Evolutionary conservation across 345 rosid species (phyloP), one percentile per base, ranked within the genome.

Genomic region (Eucalyptus sideroxylon): DNA sequence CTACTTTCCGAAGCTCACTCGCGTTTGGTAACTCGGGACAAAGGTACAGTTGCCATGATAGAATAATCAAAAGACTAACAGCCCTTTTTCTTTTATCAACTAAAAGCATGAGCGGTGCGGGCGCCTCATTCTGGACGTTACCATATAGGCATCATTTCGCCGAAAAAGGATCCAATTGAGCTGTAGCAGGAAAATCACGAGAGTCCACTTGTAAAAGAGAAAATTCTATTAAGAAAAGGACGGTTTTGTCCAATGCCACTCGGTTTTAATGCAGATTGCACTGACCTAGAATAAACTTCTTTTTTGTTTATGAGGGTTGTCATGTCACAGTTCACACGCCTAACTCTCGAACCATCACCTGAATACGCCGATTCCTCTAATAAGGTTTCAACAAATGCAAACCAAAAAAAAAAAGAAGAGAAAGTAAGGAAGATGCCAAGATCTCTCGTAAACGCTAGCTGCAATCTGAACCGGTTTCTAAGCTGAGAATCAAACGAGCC

Each of bases 351-450:
- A 72, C 34, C 82, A 40, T 72, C 44, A 72, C 24, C 26, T 2
- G 4, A 69, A 34, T 69, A 19, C 6, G 26, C 82, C 1, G 12
- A 23, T 72, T 72, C 82, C 10, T 53, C 11, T 4, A 53, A 53
- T 19, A 53, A 53, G 59, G 24, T 53, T 53, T 53, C 11, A 0
- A 53, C 9, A 15, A n/a, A 34, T 8, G 11, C 37, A 31, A 31
- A 5, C 0, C 0, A 53, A 19, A 7, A 6, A 1, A 6, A 51
- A 53, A 19, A 53, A 7, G 4, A 1, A 31, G 37, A 34, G 6
- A 34, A 5, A 72, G 14, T 21, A 6, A 72, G 82, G 44, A 72
- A 72, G 44, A 72, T 34, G 26, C 82, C 82, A 72, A 72, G 82
- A 72, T 72, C 15, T 72, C 82, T 72, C 26, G 27, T 72, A 42